Evolutionary conservation across 345 rosid species (phyloP), one percentile per base, ranked within the genome.

Genomic region (Heritiera fomes): DNA sequence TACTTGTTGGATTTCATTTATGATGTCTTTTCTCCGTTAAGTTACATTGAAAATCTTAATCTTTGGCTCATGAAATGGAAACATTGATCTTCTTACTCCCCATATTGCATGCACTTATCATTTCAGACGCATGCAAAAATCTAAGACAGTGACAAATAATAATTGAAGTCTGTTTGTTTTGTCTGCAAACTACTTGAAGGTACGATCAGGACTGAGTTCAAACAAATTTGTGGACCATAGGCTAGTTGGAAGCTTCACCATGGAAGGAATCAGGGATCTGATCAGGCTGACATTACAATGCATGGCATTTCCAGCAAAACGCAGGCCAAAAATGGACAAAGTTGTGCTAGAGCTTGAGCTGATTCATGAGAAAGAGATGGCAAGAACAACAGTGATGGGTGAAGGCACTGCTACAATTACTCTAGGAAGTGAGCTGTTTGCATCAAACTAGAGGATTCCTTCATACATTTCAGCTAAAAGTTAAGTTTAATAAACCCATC

Each of bases 351-450:
- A 88, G 75, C 91, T 92, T 4, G 88, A 90, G 70, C 73, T 85
- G 82, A 86, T 92, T 50, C 78, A 76, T 32, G 87, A 84, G 68
- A 83, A 86, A 69, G 91, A 86, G 75, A 83, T 85, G 85, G 84
- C 81, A 38, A 15, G 85, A 58, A 90, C 94, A 56, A 87, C 89
- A 71, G 84, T 86, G 90, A 86, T 86, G 91, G 93, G 91, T 4
- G 91, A 86, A 62, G 84, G 85, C 13, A 84, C 88, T 47, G 69
- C 86, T n/a, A 81, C 79, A 15, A 75, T 91, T 41, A 82, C 86
- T 80, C 83, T 84, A 13, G 96, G 96, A 49, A 91, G 95, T 67
- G 88, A 91, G 78, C 78, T 90, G 13, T 91, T 91, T 71, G 80
- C 80, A 62, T 84, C 60, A 67, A 67, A 52, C 40, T 61, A 62